phyloP scores from a whole-genome alignment of 2,329 filamentous ascomycete genomes.

The Ophiostoma piceae region DNA sequence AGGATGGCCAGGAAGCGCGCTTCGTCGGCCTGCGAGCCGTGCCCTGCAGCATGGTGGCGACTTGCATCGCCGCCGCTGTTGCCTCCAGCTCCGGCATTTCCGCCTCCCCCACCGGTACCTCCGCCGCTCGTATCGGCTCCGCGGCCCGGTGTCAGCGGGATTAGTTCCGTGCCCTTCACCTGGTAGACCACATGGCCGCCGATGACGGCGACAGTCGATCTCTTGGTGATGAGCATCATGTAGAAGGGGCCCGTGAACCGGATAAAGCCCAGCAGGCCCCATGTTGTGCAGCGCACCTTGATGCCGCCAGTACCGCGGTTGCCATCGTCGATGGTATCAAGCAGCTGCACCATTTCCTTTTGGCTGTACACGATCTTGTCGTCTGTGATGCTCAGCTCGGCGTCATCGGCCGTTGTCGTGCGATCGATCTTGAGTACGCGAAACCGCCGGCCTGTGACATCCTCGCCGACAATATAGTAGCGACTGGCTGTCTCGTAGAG shows the following conservation, averaged over 20 bases:
- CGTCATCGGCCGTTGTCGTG: slow-evolving; percentile 69
- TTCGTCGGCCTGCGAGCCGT: slow-evolving; percentile 59
- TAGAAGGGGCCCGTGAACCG: slow-evolving; percentile 94
- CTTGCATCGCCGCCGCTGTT: not conserved
- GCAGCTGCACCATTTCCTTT: slow-evolving; percentile 85
- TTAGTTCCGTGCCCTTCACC: slow-evolving; percentile 85
- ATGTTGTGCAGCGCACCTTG: slow-evolving; percentile 82
- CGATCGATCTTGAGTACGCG: slow-evolving; percentile 93
- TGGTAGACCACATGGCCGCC: slow-evolving; percentile 96
- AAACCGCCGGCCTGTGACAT: slow-evolving; percentile 82
- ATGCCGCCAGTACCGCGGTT: slow-evolving; percentile 87
- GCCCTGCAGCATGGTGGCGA: not conserved
- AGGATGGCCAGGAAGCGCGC: slow-evolving; percentile 82
- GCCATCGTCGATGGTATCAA: slow-evolving; percentile 91
- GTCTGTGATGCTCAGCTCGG: slow-evolving; percentile 80
- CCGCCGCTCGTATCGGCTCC: slow-evolving; percentile 9
- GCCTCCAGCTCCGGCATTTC: not conserved
- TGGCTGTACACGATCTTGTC: slow-evolving; percentile 93
- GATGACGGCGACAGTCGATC: slow-evolving; percentile 91
- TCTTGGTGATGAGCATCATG: slow-evolving; percentile 93
- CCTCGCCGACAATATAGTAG: slow-evolving; percentile 91
- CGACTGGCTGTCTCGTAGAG: slow-evolving; percentile 90
- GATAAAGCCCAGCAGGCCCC: slow-evolving; percentile 93
- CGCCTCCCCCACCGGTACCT: not conserved
- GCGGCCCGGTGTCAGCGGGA: slow-evolving; percentile 74